Conservation (phyloP, 2,329 filamentous ascomycete species). For the Bipolaris gigantea region DNA sequence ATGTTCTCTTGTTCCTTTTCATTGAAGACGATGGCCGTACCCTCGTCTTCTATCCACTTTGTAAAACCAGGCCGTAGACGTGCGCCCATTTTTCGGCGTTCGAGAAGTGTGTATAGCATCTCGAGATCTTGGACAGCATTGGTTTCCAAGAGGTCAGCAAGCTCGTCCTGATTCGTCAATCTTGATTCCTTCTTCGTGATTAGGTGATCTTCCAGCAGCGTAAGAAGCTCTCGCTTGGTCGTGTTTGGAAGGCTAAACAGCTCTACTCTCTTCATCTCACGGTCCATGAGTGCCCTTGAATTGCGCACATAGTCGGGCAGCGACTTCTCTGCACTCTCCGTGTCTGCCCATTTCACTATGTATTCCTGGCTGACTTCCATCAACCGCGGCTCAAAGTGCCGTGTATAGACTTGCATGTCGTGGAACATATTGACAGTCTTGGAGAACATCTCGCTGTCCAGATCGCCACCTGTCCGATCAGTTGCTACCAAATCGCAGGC, state of each 20-base stretch:
- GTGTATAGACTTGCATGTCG: slow-evolving; percentile 78
- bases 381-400: slow-evolving; percentile 76
- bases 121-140: slow-evolving; percentile 71
- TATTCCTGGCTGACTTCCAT: slow-evolving; percentile 68
- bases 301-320: slow-evolving; percentile 76
- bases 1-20: slow-evolving; percentile 78
- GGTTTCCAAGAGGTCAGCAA: slow-evolving; percentile 73
- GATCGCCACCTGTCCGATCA: slow-evolving; percentile 62
- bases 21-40: slow-evolving; percentile 77
- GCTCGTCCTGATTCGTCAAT: slow-evolving; percentile 62
- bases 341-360: slow-evolving; percentile 69
- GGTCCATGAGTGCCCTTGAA: slow-evolving; percentile 68
- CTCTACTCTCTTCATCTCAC: slow-evolving; percentile 76
- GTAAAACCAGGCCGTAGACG: slow-evolving; percentile 74
- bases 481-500: slow-evolving; percentile 75
- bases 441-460: slow-evolving; percentile 67
- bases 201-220: slow-evolving; percentile 71
- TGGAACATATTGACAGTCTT: slow-evolving; percentile 81
- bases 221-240: slow-evolving; percentile 76
- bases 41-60: slow-evolving; percentile 75
- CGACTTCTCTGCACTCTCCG: slow-evolving; percentile 61
- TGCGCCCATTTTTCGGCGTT: slow-evolving; percentile 69
- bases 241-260: slow-evolving; percentile 78
- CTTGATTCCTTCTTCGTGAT: slow-evolving; percentile 66
- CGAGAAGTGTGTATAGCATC: slow-evolving; percentile 75